Conservation (phyloP, 331 rosid species). For the Acacia pycnantha region DNA sequence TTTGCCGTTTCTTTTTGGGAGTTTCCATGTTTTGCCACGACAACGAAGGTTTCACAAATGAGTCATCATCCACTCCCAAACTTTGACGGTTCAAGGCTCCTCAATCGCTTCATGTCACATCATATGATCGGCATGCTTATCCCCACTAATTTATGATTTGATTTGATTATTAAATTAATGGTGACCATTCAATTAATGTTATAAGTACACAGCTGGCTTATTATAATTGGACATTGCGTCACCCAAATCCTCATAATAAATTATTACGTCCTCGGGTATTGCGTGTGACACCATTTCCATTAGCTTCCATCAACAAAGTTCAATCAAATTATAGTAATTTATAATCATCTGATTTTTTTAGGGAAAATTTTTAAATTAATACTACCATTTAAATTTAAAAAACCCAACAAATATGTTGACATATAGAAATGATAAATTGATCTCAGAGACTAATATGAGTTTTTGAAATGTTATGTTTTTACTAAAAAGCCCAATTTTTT, state of each 20-base stretch:
- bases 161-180: neutral
- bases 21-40: neutral
- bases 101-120: neutral
- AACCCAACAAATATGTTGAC: too few species aligned
- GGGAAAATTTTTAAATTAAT: too few species aligned
- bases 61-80: neutral
- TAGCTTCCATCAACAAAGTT: neutral
- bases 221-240: neutral
- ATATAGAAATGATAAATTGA: too few species aligned
- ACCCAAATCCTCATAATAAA: neutral
- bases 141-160: neutral
- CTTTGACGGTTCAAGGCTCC: constrained; percentile 16
- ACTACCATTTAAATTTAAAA: too few species aligned
- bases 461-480: too few species aligned
- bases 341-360: too few species aligned
- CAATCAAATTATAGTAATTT: neutral
- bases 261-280: neutral
- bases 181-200: neutral
- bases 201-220: constrained; percentile 11
- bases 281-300: neutral
- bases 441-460: too few species aligned
- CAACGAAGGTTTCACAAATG: neutral
- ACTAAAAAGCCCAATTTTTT: too few species aligned
- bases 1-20: too few species aligned
- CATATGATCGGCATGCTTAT: neutral